Evolutionary conservation across 805 yeast species (phyloP).

Genomic region (Candida succiphila): DNA sequence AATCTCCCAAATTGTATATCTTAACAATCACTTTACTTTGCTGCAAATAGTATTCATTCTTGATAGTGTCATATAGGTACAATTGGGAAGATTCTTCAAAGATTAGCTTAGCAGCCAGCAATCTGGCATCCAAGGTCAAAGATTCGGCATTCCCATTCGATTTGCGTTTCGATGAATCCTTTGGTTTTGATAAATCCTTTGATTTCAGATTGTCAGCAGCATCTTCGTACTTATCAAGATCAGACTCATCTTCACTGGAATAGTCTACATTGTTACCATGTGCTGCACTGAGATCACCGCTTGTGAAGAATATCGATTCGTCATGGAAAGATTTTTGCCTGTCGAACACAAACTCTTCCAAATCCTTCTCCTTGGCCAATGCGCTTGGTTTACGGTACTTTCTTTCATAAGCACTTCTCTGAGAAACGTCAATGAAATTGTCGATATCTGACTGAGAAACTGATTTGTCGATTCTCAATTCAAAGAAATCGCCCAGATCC

Average conservation of each 20-base stretch:
- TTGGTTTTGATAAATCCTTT: slow-evolving; percentile 20
- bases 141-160: too few relatives aligned
- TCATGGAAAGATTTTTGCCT: slow-evolving; percentile 12
- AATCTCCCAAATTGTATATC: slow-evolving; percentile 36
- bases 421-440: slow-evolving; percentile 50
- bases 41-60: slow-evolving; percentile 37
- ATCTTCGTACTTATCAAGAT: slow-evolving; percentile 14
- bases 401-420: slow-evolving; percentile 67
- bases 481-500: slow-evolving; percentile 78
- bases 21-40: slow-evolving; percentile 22
- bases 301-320: slow-evolving; percentile 11
- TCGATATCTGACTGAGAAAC: slow-evolving; percentile 48
- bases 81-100: slow-evolving; percentile 18
- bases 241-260: slow-evolving; percentile 20
- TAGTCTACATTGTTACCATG: slow-evolving; percentile 14
- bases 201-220: slow-evolving; percentile 17
- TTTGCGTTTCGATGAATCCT: too few relatives aligned
- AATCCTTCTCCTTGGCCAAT: slow-evolving; percentile 33
- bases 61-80: slow-evolving; percentile 45
- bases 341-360: slow-evolving; percentile 47
- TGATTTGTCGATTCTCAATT: slow-evolving; percentile 60
- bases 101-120: slow-evolving; percentile 8
- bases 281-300: background rate
- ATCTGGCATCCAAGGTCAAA: too few relatives aligned
- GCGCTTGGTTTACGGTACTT: slow-evolving; percentile 50